phyloP scores from a whole-genome alignment of 441 rosid species.

The Monsonia emarginata region DNA sequence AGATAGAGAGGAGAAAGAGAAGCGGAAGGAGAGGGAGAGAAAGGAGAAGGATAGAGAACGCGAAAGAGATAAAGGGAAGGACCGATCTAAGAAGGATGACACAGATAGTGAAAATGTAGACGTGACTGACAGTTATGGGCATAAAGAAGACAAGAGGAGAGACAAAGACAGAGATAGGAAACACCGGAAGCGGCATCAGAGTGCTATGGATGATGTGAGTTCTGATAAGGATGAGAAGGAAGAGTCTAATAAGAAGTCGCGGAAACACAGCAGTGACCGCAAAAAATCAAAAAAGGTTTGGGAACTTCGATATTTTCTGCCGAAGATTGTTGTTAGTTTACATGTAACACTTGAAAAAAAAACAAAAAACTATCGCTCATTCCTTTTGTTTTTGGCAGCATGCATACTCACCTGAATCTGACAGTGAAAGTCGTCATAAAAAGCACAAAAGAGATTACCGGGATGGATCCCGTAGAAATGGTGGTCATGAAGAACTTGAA shows the following conservation, averaged over 20 bases:
- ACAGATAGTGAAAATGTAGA: conserved; percentile 73
- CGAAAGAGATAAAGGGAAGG: conserved; percentile 59
- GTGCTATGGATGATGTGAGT: conserved; percentile 55
- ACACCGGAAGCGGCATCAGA: conserved; percentile 71
- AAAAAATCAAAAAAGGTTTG: conserved; percentile 86
- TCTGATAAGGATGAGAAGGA: conserved; percentile 84
- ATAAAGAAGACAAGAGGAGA: conserved; percentile 65
- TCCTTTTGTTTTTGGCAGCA: conserved; percentile 39
- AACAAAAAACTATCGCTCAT: not conserved
- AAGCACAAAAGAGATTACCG: conserved; percentile 62
- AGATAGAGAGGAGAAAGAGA: conserved; percentile 58
- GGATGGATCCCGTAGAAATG: conserved; percentile 41
- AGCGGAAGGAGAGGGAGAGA: conserved; percentile 61
- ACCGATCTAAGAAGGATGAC: conserved; percentile 63
- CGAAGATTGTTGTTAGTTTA: not conserved
- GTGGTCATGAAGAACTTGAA: conserved; percentile 52
- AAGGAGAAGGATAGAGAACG: conserved; percentile 60
- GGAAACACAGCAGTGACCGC: conserved; percentile 71
- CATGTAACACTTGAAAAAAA: not conserved
- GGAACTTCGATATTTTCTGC: not conserved
- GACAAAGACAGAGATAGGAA: conserved; percentile 84
- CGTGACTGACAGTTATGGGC: conserved; percentile 39
- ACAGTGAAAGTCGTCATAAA: conserved; percentile 60
- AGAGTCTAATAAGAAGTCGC: conserved; percentile 63
- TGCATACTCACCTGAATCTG: conserved; percentile 76